These are phyloP conservation scores for Asterochloris sp. DNA, from an alignment of 139 green algal species.

Conservation along the genomic window DNA sequence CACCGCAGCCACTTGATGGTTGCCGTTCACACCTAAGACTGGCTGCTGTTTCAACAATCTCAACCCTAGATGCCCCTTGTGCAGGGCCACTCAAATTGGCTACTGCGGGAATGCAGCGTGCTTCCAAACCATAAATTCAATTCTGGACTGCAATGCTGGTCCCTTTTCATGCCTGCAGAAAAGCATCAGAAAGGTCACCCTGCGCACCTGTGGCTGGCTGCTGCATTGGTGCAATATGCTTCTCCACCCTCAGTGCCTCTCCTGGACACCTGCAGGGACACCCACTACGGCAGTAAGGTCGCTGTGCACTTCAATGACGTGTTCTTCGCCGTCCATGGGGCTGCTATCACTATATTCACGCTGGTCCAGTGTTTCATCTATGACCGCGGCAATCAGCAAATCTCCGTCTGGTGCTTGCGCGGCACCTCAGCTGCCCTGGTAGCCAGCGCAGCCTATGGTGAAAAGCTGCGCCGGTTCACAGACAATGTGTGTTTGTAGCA, in stretches of 20 bases:
- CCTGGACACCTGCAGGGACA: neutral
- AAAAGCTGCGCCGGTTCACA: too few relatives aligned
- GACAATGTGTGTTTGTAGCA: too few relatives aligned
- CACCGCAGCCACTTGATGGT: too few relatives aligned
- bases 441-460: too few relatives aligned
- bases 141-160: neutral
- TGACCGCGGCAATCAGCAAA: conserved; percentile 28
- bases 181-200: neutral
- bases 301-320: conserved; percentile 65
- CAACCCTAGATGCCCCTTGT: neutral
- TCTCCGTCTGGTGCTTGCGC: conserved; percentile 5
- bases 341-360: conserved; percentile 32
- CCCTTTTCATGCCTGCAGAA: neutral
- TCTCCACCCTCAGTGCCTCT: neutral
- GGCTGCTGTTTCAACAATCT: too few relatives aligned
- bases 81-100: neutral
- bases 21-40: too few relatives aligned
- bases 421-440: neutral
- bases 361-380: conserved; percentile 47
- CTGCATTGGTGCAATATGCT: neutral
- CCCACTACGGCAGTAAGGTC: conserved; percentile 30
- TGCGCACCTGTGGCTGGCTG: neutral
- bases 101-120: neutral
- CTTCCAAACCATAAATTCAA: neutral
- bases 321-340: conserved; percentile 51